These are phyloP conservation scores for Cubamyces lactineus DNA, from an alignment of 768 basidiomycete species.

Conservation along the genomic window DNA sequence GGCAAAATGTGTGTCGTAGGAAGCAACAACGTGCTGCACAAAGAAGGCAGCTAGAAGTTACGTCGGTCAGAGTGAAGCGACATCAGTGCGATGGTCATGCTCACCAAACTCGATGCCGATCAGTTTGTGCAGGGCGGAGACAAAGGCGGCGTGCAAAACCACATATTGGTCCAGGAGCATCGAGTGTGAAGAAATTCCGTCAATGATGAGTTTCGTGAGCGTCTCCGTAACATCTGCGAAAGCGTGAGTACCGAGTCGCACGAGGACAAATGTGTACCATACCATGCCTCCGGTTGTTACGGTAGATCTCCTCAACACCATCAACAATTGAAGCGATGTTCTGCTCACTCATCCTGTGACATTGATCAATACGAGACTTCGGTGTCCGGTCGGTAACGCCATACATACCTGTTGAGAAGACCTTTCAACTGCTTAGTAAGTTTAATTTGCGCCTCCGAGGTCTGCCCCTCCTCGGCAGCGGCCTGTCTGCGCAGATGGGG, in stretches of 20 bases:
- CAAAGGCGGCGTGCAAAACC: slow-evolving; percentile 82
- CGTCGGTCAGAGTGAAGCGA: neutral
- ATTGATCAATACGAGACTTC: neutral
- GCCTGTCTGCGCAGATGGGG: slow-evolving; percentile 67
- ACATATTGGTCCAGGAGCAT: slow-evolving; percentile 89
- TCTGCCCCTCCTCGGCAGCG: slow-evolving; percentile 41
- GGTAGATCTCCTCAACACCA: slow-evolving; percentile 75
- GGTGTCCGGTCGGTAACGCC: neutral
- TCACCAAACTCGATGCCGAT: slow-evolving; percentile 88
- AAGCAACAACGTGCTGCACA: slow-evolving; percentile 68
- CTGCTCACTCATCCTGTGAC: slow-evolving; percentile 83
- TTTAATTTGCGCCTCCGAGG: slow-evolving; percentile 50
- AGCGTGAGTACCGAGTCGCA: neutral
- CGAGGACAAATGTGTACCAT: slow-evolving; percentile 14
- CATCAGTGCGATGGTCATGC: slow-evolving; percentile 28
- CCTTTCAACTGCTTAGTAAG: slow-evolving; percentile 82
- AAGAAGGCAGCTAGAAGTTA: slow-evolving; percentile 71
- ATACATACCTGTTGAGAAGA: slow-evolving; percentile 75
- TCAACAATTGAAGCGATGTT: slow-evolving; percentile 79
- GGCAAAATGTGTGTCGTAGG: slow-evolving; percentile 64
- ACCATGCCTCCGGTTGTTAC: slow-evolving; percentile 81
- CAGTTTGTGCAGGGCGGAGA: slow-evolving; percentile 78
- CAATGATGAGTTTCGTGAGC: slow-evolving; percentile 74
- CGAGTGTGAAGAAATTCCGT: slow-evolving; percentile 79
- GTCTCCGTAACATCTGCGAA: slow-evolving; percentile 77